Base-by-base conservation (phyloP, 768 basidiomycete species). In the Suillus subluteus region DNA sequence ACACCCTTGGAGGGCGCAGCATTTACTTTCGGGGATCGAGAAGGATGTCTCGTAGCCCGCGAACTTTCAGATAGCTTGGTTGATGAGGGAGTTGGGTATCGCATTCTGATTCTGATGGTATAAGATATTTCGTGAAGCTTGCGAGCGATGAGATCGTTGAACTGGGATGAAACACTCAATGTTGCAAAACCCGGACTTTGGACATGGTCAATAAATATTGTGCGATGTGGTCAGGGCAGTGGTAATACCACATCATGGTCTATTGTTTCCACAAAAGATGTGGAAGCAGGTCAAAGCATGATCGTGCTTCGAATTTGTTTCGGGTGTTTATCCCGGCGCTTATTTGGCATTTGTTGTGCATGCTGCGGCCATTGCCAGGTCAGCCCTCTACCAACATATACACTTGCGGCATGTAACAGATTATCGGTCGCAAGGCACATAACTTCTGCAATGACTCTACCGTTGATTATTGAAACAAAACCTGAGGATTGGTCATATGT, bases 401-500 rank as follows among this genome's bases (percentile, higher is more conserved):
- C 5, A 48, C 52, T 54, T 4, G 52, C 26, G 16, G 18, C 5
- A 35, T 35, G 54, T 32, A 35, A 6, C 11, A 21, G 21, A 23
- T 38, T 16, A 38, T 58, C 37, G 38, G 58, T 58, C 12, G 11
- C 41, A 43, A 9, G 23, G 41, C 18, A 43, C 6, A 5, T 18
- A 62, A 13, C 15, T 6, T 32, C 26, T 18, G 58, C 23, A 43
- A 69, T 76, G 76, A 23, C 64, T 40, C 67, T 13, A 13, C 35
- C 68, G 18, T 67, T 64, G 13, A 65, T 79, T 58, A 62, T 70
- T 18, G 63, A 76, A 58, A 82, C 72, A 38, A 72, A 69, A n/a
- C 82, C 81, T 1, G 64, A 59, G 13, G 80, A 92, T 75, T 99
- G 96, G 96, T 79, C 74, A 68, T 99, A 98, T 74, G 79, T 95